Conservation (phyloP, 2,329 filamentous ascomycete species). For the Colletotrichum eremochloae region DNA sequence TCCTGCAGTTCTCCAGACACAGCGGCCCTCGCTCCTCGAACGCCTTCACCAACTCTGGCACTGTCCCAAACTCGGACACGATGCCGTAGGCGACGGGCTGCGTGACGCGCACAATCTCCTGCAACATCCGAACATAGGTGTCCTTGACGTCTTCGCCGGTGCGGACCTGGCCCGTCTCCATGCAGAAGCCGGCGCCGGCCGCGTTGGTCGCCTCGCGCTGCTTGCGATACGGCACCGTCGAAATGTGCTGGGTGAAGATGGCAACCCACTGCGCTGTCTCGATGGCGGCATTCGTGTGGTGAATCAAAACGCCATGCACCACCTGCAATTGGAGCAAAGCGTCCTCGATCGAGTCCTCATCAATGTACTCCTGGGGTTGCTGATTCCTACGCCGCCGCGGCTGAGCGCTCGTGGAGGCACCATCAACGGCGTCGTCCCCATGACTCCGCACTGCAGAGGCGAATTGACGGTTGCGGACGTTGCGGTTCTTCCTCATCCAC, state of each 20-base stretch:
- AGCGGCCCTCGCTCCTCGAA: conserved; percentile 71
- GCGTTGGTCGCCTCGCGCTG: conserved; percentile 62
- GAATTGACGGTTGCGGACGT: conserved; percentile 76
- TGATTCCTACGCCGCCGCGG: conserved; percentile 57
- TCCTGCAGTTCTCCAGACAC: conserved; percentile 72
- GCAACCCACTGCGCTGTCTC: conserved; percentile 82
- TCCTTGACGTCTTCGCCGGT: conserved; percentile 75
- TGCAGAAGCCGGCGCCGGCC: conserved; percentile 77
- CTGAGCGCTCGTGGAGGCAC: conserved; percentile 45
- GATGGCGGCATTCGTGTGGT: conserved; percentile 71
- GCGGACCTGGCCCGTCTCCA: conserved; percentile 82
- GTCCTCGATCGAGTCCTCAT: conserved; percentile 78
- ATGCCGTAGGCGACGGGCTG: conserved; percentile 80
- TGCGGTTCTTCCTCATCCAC: conserved; percentile 79
- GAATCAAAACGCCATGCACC: conserved; percentile 74
- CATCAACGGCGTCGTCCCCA: conserved; percentile 45
- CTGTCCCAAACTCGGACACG: conserved; percentile 69
- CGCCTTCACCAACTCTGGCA: conserved; percentile 69
- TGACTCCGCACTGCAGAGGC: conserved; percentile 71
- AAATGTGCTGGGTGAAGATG: conserved; percentile 83
- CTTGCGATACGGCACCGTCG: conserved; percentile 78
- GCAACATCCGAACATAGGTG: conserved; percentile 81
- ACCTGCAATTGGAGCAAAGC: conserved; percentile 79
- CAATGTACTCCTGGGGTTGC: conserved; percentile 64
- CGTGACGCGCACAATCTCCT: conserved; percentile 80